Percentiles rank a stretch among this genome's conserved stretches.
Conservation (phyloP, 2,329 filamentous ascomycete genomes). For the Ophiostoma fasciatum region DNA sequence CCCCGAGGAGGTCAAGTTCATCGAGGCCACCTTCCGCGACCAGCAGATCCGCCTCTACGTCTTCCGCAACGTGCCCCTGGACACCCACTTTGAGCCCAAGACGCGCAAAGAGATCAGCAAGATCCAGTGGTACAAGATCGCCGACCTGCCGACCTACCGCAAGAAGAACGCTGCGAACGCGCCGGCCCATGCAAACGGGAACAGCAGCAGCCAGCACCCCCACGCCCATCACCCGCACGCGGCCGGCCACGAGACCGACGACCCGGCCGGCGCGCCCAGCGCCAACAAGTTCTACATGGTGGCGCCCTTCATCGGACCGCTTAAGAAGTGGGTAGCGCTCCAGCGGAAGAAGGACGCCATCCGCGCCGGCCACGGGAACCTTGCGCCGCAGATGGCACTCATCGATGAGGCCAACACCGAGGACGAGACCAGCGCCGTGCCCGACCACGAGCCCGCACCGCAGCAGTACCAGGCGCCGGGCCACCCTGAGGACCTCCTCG, state of each 20-base stretch:
- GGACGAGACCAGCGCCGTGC: constrained; percentile 43
- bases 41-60: constrained; percentile 90
- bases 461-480: constrained; percentile 17
- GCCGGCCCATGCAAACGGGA: constrained; percentile 34
- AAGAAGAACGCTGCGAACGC: constrained; percentile 33
- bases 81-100: constrained; percentile 75
- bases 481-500: constrained; percentile 30
- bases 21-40: constrained; percentile 80
- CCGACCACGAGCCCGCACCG: constrained; percentile 22
- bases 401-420: constrained; percentile 45
- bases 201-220: constrained; percentile 34
- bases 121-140: constrained; percentile 87
- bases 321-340: constrained; percentile 83
- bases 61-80: constrained; percentile 74
- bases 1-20: constrained; percentile 60
- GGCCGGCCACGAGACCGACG: constrained; percentile 44
- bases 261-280: constrained; percentile 40
- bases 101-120: constrained; percentile 97
- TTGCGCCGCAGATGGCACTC: constrained; percentile 24
- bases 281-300: constrained; percentile 97
- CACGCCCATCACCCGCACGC: no score
- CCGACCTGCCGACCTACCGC: constrained; percentile 69
- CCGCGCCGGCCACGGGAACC: constrained; percentile 24
- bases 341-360: constrained; percentile 60
- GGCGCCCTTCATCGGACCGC: constrained; percentile 69